These are phyloP conservation scores for Trypanosomatidae sp. DNA, from an alignment of 208 protist genomes.

Conservation along the genomic window DNA sequence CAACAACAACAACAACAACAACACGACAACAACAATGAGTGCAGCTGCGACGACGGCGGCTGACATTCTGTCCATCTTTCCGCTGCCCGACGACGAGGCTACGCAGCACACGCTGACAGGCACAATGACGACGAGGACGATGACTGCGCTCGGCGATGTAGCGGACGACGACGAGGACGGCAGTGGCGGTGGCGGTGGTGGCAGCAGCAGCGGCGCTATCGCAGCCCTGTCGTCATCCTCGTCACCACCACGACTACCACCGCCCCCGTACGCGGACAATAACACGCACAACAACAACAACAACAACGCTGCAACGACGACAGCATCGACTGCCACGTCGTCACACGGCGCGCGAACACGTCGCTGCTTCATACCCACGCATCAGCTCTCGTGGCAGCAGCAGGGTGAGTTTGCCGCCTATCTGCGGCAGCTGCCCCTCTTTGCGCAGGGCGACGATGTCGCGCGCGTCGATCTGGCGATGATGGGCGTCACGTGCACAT, in stretches of 20 bases:
- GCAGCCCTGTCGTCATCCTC: not conserved
- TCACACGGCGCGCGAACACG: not conserved
- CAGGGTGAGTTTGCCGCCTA: constrained; percentile 11
- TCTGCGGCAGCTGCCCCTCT: constrained; percentile 14
- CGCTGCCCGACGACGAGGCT: not conserved
- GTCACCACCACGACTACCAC: not conserved
- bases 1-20: too few species aligned
- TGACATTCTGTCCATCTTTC: constrained; percentile 1
- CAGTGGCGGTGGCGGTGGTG: not conserved
- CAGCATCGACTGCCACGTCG: not conserved
- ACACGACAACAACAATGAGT: not conserved
- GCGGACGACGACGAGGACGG: too few species aligned
- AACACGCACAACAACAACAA: not conserved
- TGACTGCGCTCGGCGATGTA: not conserved
- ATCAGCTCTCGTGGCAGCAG: constrained; percentile 5
- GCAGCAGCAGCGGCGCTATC: not conserved
- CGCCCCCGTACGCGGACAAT: not conserved
- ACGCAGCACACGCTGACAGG: not conserved
- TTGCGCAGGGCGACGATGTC: constrained; percentile 12
- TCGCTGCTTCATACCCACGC: constrained; percentile 21
- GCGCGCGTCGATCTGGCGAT: constrained; percentile 5
- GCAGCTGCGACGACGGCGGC: not conserved
- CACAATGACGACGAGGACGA: not conserved
- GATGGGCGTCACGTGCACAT: constrained; percentile 13
- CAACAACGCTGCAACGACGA: not conserved